A percentile compares a stretch with the other conserved stretches of the same genome.
Evolutionary conservation across 1,284 basidiomycete species (phyloP).

Genomic region (Meripilus lineatus): DNA sequence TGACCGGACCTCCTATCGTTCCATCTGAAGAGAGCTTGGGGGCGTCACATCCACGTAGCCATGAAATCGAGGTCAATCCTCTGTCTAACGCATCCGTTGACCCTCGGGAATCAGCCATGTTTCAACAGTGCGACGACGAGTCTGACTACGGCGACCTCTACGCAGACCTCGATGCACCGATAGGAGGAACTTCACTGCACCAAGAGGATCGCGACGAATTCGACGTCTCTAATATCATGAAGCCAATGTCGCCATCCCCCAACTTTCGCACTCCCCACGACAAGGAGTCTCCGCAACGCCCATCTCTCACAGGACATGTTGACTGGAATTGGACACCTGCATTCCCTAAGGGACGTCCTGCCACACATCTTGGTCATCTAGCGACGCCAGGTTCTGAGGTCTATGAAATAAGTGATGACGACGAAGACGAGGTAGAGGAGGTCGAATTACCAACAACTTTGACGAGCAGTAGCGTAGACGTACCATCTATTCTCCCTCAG

Average conservation of each 20-base stretch:
- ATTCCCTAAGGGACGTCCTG: constrained; percentile 25
- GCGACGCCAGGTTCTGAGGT: constrained; percentile 15
- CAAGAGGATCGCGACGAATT: too few relatives aligned
- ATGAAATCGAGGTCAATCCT: too few relatives aligned
- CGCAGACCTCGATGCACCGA: constrained; percentile 17
- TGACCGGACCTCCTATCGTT: constrained; percentile 11
- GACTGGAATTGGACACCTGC: constrained; percentile 37
- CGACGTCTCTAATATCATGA: too few relatives aligned
- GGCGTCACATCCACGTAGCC: too few relatives aligned
- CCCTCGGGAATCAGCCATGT: constrained; percentile 2
- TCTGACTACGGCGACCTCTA: constrained; percentile 21
- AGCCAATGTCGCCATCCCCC: too few relatives aligned
- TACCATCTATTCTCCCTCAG: too few relatives aligned
- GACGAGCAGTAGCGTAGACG: too few relatives aligned
- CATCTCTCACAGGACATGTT: constrained; percentile 22
- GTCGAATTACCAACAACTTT: constrained; percentile 9
- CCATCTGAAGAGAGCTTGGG: constrained; percentile 4
- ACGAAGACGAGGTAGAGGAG: constrained; percentile 21
- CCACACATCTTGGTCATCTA: constrained; percentile 25
- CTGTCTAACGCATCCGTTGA: too few relatives aligned
- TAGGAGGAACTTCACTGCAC: too few relatives aligned
- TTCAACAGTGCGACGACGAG: constrained; percentile 4
- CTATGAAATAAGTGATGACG: constrained; percentile 24
- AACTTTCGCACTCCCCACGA: constrained; percentile 4
- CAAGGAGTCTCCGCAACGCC: constrained; percentile 10